These are phyloP conservation scores for Aristolochia fimbriata DNA, from an alignment of 164 flowering plant species.

Conservation along the genomic window DNA sequence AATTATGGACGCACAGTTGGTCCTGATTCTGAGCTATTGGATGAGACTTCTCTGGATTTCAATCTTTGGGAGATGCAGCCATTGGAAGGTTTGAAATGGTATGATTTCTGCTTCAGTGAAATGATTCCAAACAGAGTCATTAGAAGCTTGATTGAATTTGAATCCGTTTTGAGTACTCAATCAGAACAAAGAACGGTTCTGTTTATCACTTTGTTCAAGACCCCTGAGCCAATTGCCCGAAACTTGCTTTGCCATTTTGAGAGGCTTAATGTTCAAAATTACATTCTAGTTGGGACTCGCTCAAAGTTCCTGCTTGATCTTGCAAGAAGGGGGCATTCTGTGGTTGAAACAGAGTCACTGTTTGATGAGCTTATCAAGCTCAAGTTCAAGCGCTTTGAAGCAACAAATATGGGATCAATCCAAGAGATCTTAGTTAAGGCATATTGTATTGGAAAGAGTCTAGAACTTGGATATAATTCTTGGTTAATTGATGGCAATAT, in stretches of 20 bases:
- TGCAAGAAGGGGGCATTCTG: slow-evolving; percentile 80
- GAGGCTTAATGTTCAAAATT: slow-evolving; percentile 52
- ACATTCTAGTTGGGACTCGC: slow-evolving; percentile 44
- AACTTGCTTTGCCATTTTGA: slow-evolving; percentile 85
- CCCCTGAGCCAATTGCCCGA: slow-evolving; percentile 22
- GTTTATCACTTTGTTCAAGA: slow-evolving; percentile 39
- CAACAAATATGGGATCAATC: slow-evolving; percentile 17
- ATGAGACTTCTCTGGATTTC: slow-evolving; percentile 39
- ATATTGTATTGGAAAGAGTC: slow-evolving; percentile 33
- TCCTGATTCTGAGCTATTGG: slow-evolving; percentile 76
- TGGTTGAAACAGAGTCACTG: slow-evolving; percentile 40
- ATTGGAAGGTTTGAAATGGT: slow-evolving; percentile 64
- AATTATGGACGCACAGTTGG: slow-evolving; percentile 92
- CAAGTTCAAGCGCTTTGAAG: slow-evolving; percentile 17
- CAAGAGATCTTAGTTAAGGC: slow-evolving; percentile 44
- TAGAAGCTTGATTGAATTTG: slow-evolving; percentile 41
- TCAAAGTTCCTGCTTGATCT: slow-evolving; percentile 51
- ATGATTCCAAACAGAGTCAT: slow-evolving; percentile 53
- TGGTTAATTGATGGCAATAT: slow-evolving; percentile 49
- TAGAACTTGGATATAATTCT: slow-evolving; percentile 32
- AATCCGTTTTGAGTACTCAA: slow-evolving; percentile 39
- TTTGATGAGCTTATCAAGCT: slow-evolving; percentile 17
- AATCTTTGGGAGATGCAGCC: slow-evolving; percentile 44
- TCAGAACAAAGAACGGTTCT: slow-evolving; percentile 45
- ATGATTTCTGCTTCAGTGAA: slow-evolving; percentile 86